These are phyloP conservation scores for Solidago caesia DNA, from an alignment of 129 eudicot species.

Conservation along the genomic window DNA sequence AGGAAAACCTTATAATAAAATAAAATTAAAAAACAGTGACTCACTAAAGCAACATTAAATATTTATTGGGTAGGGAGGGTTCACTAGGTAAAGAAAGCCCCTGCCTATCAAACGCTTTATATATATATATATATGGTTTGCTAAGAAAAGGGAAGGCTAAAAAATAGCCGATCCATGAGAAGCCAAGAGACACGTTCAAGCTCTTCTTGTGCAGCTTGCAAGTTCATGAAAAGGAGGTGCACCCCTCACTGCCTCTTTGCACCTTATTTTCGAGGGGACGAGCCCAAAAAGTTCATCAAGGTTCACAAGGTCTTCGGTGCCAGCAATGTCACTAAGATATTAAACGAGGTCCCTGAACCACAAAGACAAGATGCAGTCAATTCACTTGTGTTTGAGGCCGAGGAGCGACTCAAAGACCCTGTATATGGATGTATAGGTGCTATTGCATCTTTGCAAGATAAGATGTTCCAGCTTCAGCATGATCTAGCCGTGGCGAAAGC, in stretches of 20 bases:
- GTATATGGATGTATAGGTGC: conserved; percentile 98
- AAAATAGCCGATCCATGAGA: conserved; percentile 48
- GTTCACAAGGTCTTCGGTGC: conserved; percentile 98
- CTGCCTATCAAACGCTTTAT: conserved; percentile 26
- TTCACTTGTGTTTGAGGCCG: conserved; percentile 84
- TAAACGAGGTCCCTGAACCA: conserved; percentile 75
- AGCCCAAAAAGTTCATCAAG: conserved; percentile 72
- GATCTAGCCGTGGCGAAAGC: conserved; percentile 75
- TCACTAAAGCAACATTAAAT: conserved; percentile 19
- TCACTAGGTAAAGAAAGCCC: conserved; percentile 8
- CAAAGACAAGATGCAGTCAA: conserved; percentile 79
- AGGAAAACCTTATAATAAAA: too few relatives aligned
- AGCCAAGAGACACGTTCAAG: conserved; percentile 79
- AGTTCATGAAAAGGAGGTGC: conserved; percentile 85
- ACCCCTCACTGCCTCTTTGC: conserved; percentile 66
- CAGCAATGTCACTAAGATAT: conserved; percentile 83
- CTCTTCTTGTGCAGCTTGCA: conserved; percentile 96
- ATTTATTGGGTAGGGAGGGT: conserved; percentile 17
- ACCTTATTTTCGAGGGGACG: conserved; percentile 81
- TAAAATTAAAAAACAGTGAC: not conserved
- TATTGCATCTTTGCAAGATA: conserved; percentile 68
- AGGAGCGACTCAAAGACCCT: conserved; percentile 83
- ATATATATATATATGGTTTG: conserved; percentile 24
- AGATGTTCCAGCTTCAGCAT: conserved; percentile 78
- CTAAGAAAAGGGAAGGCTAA: conserved; percentile 6